phyloP scores from a whole-genome alignment of 768 basidiomycete species.

The Termitomyces sp. region DNA sequence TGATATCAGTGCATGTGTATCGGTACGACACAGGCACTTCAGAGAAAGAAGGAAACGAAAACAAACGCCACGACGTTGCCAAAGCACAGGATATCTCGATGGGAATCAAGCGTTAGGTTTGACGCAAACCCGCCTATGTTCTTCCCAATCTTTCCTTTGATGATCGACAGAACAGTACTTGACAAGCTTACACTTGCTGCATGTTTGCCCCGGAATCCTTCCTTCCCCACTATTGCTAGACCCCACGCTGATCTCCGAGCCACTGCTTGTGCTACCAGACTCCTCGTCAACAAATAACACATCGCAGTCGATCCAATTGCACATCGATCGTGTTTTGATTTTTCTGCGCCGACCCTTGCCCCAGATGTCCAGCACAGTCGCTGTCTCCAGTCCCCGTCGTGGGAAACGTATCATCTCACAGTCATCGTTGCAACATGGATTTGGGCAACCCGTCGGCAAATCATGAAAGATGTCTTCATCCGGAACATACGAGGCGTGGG shows the following conservation, averaged over 20 bases:
- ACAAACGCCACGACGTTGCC: not conserved
- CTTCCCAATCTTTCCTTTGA: conserved; percentile 75
- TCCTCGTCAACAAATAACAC: conserved; percentile 52
- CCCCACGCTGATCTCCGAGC: conserved; percentile 40
- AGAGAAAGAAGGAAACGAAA: not conserved
- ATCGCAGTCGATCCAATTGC: conserved; percentile 80
- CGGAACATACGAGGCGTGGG: conserved; percentile 66
- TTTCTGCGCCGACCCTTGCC: conserved; percentile 50
- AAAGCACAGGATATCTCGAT: conserved; percentile 1
- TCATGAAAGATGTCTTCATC: conserved; percentile 71
- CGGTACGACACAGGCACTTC: not conserved
- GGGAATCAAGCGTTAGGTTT: conserved; percentile 20
- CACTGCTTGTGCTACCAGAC: conserved; percentile 25
- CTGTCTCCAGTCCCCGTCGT: conserved; percentile 55
- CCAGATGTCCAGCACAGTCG: conserved; percentile 60
- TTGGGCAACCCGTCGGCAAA: conserved; percentile 77
- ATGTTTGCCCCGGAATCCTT: conserved; percentile 50
- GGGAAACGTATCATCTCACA: conserved; percentile 84
- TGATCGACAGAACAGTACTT: conserved; percentile 76
- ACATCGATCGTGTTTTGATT: conserved; percentile 61
- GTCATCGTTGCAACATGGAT: conserved; percentile 75
- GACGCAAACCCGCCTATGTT: conserved; percentile 67
- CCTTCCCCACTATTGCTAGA: conserved; percentile 18
- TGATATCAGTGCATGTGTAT: conserved; percentile 1
- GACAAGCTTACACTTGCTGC: conserved; percentile 76